A percentile compares a stretch with the other conserved stretches of the same genome.
phyloP scores from a whole-genome alignment of 805 yeast species.

The Cyberlindnera samutprakarnensis region DNA sequence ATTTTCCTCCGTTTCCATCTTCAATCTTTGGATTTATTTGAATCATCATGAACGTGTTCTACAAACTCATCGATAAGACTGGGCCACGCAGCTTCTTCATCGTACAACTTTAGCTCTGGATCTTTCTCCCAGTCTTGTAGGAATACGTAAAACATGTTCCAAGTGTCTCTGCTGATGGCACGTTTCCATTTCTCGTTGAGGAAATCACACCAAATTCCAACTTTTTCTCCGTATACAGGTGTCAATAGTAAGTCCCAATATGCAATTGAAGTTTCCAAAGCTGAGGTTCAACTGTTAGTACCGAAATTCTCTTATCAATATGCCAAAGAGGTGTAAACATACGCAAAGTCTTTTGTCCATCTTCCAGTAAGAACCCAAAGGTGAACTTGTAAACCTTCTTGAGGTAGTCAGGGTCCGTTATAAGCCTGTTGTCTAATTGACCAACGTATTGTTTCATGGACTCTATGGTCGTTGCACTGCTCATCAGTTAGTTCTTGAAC shows the following conservation, averaged over 20 bases:
- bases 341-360: conserved; percentile 46
- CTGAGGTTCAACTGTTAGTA: conserved; percentile 3
- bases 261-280: conserved; percentile 53
- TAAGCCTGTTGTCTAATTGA: conserved; percentile 27
- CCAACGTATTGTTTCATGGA: conserved; percentile 40
- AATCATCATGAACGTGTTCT: conserved; percentile 38
- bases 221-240: conserved; percentile 21
- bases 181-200: conserved; percentile 34
- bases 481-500: background rate
- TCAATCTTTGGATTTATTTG: no score
- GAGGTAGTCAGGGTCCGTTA: conserved; percentile 34
- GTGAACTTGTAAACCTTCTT: conserved; percentile 62
- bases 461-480: conserved; percentile 20
- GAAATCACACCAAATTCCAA: conserved; percentile 56
- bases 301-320: background rate
- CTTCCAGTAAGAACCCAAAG: conserved; percentile 57
- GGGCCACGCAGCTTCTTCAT: conserved; percentile 90
- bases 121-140: conserved; percentile 44
- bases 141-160: conserved; percentile 79
- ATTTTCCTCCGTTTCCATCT: no score
- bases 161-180: conserved; percentile 62
- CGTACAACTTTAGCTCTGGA: conserved; percentile 50
- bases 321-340: conserved; percentile 1
- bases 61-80: conserved; percentile 78
- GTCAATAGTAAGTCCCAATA: conserved; percentile 71